phyloP scores from a whole-genome alignment of 768 basidiomycete species.

The Suillus placidus region DNA sequence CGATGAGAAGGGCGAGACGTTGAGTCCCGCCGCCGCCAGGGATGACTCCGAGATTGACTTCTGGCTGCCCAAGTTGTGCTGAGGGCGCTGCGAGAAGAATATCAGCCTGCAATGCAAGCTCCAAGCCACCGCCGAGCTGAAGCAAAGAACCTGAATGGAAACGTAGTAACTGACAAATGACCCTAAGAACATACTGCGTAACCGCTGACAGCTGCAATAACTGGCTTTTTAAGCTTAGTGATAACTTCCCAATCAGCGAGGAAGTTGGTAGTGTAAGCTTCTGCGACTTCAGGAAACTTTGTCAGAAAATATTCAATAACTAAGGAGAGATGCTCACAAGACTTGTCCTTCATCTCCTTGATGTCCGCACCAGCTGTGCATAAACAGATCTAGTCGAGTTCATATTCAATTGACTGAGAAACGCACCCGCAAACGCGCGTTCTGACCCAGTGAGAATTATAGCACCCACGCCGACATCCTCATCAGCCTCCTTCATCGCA shows the following conservation, averaged over 20 bases:
- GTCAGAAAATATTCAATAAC: background rate
- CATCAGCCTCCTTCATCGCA: constrained; percentile 71
- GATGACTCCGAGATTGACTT: constrained; percentile 94
- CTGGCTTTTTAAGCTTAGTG: constrained; percentile 79
- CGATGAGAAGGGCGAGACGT: constrained; percentile 80
- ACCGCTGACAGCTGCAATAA: constrained; percentile 95
- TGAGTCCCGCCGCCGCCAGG: constrained; percentile 96
- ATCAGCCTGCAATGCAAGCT: constrained; percentile 95
- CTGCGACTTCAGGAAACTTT: constrained; percentile 55
- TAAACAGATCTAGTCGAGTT: constrained; percentile 5
- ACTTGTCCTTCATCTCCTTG: constrained; percentile 98
- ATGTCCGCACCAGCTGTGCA: constrained; percentile 91
- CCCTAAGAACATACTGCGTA: constrained; percentile 67
- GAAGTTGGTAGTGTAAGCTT: constrained; percentile 86
- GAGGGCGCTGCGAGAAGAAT: constrained; percentile 90
- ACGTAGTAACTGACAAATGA: background rate
- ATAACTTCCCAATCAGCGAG: constrained; percentile 83
- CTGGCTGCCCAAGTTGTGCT: constrained; percentile 94
- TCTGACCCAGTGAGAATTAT: constrained; percentile 93
- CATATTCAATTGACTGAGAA: background rate
- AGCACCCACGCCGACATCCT: constrained; percentile 72
- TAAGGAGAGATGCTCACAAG: constrained; percentile 54
- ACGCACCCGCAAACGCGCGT: constrained; percentile 88
- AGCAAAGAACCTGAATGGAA: background rate
- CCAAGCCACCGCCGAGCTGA: constrained; percentile 96